phyloP scores from a whole-genome alignment of 305 asterid species.

The Salvia sclarea region DNA sequence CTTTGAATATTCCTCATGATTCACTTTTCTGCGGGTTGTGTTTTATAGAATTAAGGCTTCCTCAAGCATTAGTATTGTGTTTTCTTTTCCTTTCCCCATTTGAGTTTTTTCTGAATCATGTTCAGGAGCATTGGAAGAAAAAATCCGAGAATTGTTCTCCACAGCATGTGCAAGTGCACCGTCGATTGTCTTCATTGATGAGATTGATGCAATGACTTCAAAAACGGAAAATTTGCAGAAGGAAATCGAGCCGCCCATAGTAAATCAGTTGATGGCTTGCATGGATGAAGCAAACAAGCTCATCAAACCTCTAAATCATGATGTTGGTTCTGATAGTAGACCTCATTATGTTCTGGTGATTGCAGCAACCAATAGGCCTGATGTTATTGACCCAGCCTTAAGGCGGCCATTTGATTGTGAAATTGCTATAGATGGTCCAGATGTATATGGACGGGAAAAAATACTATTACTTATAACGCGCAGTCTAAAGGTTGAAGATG shows the following conservation, averaged over 20 bases:
- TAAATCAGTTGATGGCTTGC: conserved; percentile 78
- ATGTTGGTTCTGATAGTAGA: conserved; percentile 32
- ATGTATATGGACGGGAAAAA: conserved; percentile 63
- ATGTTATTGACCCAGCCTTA: conserved; percentile 75
- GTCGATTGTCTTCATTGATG: conserved; percentile 92
- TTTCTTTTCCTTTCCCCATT: not conserved
- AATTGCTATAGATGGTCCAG: conserved; percentile 67
- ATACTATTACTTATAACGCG: conserved; percentile 60
- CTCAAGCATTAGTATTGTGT: not conserved
- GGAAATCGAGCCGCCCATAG: conserved; percentile 72
- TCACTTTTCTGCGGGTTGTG: not conserved
- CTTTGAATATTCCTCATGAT: no score
- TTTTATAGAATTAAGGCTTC: not conserved
- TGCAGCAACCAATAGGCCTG: conserved; percentile 92
- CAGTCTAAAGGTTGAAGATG: conserved; percentile 66
- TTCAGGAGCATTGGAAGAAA: no score
- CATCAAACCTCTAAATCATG: conserved; percentile 38
- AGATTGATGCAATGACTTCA: conserved; percentile 84
- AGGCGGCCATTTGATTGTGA: conserved; percentile 90
- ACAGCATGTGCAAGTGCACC: conserved; percentile 82
- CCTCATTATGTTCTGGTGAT: conserved; percentile 76
- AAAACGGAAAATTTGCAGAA: conserved; percentile 78
- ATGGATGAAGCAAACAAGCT: conserved; percentile 81
- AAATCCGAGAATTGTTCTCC: conserved; percentile 71
- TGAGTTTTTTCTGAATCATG: conserved; percentile 22